A percentile compares a stretch with the other conserved stretches of the same genome.
Conservation (phyloP, 2,329 filamentous ascomycete genomes). For the Cladosporium sp. region DNA sequence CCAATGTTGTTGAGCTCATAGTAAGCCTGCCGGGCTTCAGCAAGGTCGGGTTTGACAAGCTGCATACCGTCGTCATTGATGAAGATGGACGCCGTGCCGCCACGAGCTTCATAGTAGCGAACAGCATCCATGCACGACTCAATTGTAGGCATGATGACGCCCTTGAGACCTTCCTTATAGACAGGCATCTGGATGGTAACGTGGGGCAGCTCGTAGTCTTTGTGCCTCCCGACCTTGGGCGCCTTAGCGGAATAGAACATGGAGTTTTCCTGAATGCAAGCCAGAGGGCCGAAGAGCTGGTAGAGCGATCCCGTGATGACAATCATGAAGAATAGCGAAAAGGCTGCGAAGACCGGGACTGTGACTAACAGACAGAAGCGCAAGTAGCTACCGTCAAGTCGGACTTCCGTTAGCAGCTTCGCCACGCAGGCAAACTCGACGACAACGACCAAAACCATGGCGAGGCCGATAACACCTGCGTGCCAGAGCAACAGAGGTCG, state of each 20-base stretch:
- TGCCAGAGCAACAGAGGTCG: conserved; percentile 8
- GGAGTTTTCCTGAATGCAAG: conserved; percentile 65
- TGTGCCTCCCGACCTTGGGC: conserved; percentile 15
- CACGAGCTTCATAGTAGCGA: conserved; percentile 69
- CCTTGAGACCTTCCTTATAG: conserved; percentile 74
- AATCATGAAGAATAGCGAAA: conserved; percentile 75
- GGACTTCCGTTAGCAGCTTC: conserved; percentile 11
- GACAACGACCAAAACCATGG: conserved; percentile 11
- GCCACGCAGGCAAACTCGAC: conserved; percentile 12
- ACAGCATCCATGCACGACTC: conserved; percentile 72
- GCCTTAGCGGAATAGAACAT: conserved; percentile 69
- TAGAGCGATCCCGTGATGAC: conserved; percentile 70
- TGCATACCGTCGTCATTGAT: conserved; percentile 71
- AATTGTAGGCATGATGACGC: conserved; percentile 71
- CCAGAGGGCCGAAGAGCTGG: conserved; percentile 69
- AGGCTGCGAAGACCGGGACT: conserved; percentile 32
- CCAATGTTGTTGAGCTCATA: conserved; percentile 47
- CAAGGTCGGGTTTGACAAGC: conserved; percentile 49
- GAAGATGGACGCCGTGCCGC: conserved; percentile 72
- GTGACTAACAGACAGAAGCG: conserved; percentile 8
- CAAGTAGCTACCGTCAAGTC: conserved; percentile 9
- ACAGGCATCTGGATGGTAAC: conserved; percentile 76
- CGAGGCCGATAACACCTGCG: conserved; percentile 6
- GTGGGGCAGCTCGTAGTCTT: conserved; percentile 52
- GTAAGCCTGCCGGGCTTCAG: conserved; percentile 40